These are phyloP conservation scores for Rhytidiadelphus loreus DNA, from an alignment of 225 moss, liverwort and hornwort species.

Conservation along the genomic window DNA sequence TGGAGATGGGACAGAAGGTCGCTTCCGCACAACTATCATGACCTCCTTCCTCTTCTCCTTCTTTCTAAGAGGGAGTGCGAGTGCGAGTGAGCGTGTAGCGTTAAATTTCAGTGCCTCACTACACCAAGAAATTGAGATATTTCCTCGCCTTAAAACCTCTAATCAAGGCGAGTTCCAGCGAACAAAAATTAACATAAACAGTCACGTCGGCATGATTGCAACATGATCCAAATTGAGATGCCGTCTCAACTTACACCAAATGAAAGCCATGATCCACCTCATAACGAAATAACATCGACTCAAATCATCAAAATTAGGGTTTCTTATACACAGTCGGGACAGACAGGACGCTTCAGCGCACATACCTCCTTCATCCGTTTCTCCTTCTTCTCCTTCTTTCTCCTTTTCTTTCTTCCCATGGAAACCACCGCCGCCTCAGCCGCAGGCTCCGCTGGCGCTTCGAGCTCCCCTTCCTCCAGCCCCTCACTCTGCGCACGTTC, in stretches of 20 bases:
- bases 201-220: no score
- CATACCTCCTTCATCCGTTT: conserved; percentile 4
- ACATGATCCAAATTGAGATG: background rate
- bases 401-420: background rate
- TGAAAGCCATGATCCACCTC: background rate
- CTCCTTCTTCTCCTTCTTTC: conserved; percentile 11
- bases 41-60: background rate
- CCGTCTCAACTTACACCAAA: background rate
- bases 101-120: background rate
- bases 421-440: background rate
- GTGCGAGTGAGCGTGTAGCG: background rate
- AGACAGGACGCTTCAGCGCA: background rate
- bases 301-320: background rate
- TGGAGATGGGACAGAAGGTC: background rate
- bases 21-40: background rate
- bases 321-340: background rate
- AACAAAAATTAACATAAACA: background rate
- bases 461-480: conserved; percentile 26
- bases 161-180: background rate
- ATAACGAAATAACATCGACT: background rate
- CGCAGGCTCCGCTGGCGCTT: background rate
- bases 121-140: no score
- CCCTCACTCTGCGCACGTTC: background rate
- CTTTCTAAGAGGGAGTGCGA: background rate
- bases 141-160: background rate